Base-by-base conservation (phyloP, 1,284 basidiomycete genomes). In the Leccinum pachyderme region DNA sequence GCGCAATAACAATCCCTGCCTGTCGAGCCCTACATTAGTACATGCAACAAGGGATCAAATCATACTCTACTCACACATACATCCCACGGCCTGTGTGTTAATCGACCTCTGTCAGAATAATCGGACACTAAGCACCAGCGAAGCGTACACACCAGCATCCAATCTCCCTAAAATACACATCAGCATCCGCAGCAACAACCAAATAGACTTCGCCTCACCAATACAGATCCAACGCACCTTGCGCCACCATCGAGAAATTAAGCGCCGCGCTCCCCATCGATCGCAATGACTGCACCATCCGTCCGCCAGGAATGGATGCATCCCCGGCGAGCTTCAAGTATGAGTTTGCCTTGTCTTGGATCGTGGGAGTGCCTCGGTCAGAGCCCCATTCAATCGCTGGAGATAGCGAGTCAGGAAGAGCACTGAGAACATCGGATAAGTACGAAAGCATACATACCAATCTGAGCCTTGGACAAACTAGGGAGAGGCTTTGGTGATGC, bases 341-440 rank as follows among this genome's bases (percentile, higher is more conserved):
- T 8, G 87, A 87, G 27, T 72, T 72, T 1, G 83, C 77, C 68
- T 97, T 97, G 54, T 81, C 77, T 3, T 76, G 72, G 43, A 95
- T 80, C 4, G 81, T 78, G 6, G 75, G 73, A 11, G 73, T 65
- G 3, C 78, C 77, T 15, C 95, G 81, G 71, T 96, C 94, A 1
- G 89, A 90, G 28, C 95, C 95, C 89, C 93, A 98, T 74, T 98
- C 95, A 51, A 95, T 80, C 4, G 86, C 95, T 87, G 52, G 15
- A 22, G 41, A 22, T 11, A n/a, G 39, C 44, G 8, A 12, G 46
- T 53, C 33, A 57, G 12, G 24, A n/a, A 11, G 5, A 5, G 13
- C 11, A 2, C 2, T 18, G 18, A 11, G 6, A 41, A 41, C 18
- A 22, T 41, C 1, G 4, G 11, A 41, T 18, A 39, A 2, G 22